These are phyloP conservation scores for Pontederia paniculata DNA, from an alignment of 176 grass and related monocot genomes.

Conservation along the genomic window DNA sequence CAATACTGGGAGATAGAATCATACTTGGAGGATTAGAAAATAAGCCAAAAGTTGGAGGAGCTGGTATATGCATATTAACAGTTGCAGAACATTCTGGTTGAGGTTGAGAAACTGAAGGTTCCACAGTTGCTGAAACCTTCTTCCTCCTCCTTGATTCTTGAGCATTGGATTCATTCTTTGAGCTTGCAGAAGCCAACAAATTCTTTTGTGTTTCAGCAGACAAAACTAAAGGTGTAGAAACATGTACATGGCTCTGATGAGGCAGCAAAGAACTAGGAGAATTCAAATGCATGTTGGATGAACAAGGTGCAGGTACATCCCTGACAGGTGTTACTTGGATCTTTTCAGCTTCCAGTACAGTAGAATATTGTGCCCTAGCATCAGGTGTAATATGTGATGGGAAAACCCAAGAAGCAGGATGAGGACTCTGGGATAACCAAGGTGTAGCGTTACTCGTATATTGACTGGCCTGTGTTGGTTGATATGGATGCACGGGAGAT, in stretches of 20 bases:
- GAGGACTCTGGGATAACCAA: slow-evolving; percentile 49
- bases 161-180: slow-evolving; percentile 36
- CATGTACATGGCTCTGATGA: slow-evolving; percentile 21
- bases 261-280: slow-evolving; percentile 31
- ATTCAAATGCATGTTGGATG: slow-evolving; percentile 23
- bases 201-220: slow-evolving; percentile 46
- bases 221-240: slow-evolving; percentile 31
- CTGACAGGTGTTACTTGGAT: slow-evolving; percentile 46
- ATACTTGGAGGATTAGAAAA: slow-evolving; percentile 45
- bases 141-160: slow-evolving; percentile 88
- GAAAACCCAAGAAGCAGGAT: slow-evolving; percentile 46
- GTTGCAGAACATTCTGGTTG: slow-evolving; percentile 25
- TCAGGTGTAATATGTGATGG: slow-evolving; percentile 59
- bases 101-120: slow-evolving; percentile 30
- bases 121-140: background rate
- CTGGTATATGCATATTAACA: slow-evolving; percentile 15
- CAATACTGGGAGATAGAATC: slow-evolving; percentile 30
- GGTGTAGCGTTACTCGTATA: slow-evolving; percentile 31
- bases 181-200: slow-evolving; percentile 20
- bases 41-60: slow-evolving; percentile 29
- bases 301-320: slow-evolving; percentile 32
- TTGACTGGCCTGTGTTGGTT: slow-evolving; percentile 45
- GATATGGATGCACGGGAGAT: slow-evolving; percentile 58
- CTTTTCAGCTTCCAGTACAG: slow-evolving; percentile 40
- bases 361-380: slow-evolving; percentile 35